Base-by-base conservation (phyloP, 108 stramenopile genomes). In the Stephanodiscus triporus region DNA sequence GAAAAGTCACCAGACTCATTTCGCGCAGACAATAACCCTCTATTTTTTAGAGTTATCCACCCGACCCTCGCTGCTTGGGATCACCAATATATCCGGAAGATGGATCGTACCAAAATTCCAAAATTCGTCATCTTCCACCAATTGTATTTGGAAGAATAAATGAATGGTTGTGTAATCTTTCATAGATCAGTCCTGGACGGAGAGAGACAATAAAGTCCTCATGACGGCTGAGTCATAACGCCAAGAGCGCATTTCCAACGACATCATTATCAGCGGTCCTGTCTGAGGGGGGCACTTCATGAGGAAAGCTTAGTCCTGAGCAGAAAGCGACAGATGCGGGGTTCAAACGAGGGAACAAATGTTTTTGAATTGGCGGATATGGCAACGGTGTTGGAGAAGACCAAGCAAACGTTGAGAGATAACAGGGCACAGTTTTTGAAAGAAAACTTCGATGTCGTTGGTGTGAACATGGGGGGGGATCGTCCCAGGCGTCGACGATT, bases 331-430 rank as follows among this genome's bases (percentile, higher is more conserved):
- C 56, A 20, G 51, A 69, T 1, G 61, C 34, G 23, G 78, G 66
- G 6, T 68, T 80, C 34, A 56, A 80, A 43, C 61, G 51, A 20
- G 73, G 42, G 19, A n/a, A 8, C 55, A 27, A 60, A 17, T 0
- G 66, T 80, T 42, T 86, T 75, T 47, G 83, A 81, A 60, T 58
- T 81, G 19, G 82, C 73, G 43, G 72, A 80, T 38, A 70, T 83
- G 47, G 56, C 56, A 14, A 81, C 79, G 13, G 83, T 80, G 6
- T 72, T 84, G 16, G 86, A 86, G 45, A 86, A 86, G 68, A 66
- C 80, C 0, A 86, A 86, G 63, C 83, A 84, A 54, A 83, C 86
- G 4, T 63, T 86, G 36, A 70, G 86, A 51, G 80, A 86, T 61
- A 80, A 80, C 69, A 64, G 78, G 55, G 66, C 73, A 56, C 68